Evolutionary conservation across 2,329 filamentous ascomycete species (phyloP), one percentile per base, ranked within the genome.

Genomic region (Diaporthe sp.): DNA sequence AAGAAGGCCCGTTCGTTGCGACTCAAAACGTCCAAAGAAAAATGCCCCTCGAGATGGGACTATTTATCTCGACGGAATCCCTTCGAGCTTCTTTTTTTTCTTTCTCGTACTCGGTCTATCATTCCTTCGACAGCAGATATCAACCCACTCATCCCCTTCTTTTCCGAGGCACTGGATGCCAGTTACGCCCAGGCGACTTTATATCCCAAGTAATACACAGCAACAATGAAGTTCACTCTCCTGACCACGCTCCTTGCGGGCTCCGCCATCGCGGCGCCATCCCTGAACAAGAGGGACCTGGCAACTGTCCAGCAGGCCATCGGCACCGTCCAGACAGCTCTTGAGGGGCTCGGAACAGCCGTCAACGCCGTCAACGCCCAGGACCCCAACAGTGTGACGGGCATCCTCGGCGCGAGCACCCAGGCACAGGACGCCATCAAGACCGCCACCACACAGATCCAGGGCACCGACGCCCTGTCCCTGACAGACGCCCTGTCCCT

Each of bases 341-440:
- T 74, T 31, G 58, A 67, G 25, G 28, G 70, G 55, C 75, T 76
- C 58, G 75, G 72, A 28, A 76, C 72, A n/a, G 75, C 75, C 2
- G 75, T 76, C 49, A 22, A 76, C 47, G 72, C 58, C 49, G 75
- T 76, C 71, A 71, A 49, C 42, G 75, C 72, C 17, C 63, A 51
- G 10, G 75, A 76, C 49, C 72, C 75, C 13, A 76, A 63, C 39
- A 49, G 92, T 82, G 85, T 93, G 9, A 92, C 92, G 83, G 87
- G 91, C 76, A 82, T 87, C 67, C 84, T 84, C 73, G 78, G 76
- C 4, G 77, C 78, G 9, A 74, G 80, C 31, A 78, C 78, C 42
- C 13, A 68, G 49, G 44, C 75, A 37, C 72, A 77, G 68, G 75
- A 67, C 72, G 67, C 75, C 49, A 72, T 79, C 63, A 76, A 79